Evolutionary conservation across 1,139 yeast species (phyloP).

Genomic region (Tardiomyces digboiensis): DNA sequence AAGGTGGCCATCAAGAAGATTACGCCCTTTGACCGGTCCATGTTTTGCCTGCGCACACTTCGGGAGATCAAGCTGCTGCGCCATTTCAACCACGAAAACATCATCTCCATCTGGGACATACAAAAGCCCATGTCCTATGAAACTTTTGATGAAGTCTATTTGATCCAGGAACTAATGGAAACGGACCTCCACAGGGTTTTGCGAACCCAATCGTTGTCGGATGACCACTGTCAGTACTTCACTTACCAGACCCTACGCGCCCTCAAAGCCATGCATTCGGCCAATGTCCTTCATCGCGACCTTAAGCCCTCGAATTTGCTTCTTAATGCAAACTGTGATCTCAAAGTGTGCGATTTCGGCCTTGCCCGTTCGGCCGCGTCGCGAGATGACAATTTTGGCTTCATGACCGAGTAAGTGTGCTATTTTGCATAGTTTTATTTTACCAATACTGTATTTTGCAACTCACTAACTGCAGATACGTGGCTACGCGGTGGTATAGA

Average conservation of each 20-base stretch:
- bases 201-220: constrained; percentile 72
- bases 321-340: constrained; percentile 85
- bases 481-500: constrained; percentile 95
- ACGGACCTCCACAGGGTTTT: constrained; percentile 90
- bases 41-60: constrained; percentile 85
- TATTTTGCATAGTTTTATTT: too few species aligned
- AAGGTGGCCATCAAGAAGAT: constrained; percentile 94
- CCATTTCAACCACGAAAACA: constrained; percentile 88
- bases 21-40: constrained; percentile 85
- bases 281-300: constrained; percentile 88
- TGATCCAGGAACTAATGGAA: constrained; percentile 94
- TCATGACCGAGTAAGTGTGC: constrained; percentile 87
- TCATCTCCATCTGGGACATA: constrained; percentile 81
- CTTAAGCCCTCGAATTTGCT: constrained; percentile 84
- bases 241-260: constrained; percentile 88
- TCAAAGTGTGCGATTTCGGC: constrained; percentile 93
- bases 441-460: too few species aligned
- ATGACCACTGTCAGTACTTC: constrained; percentile 91
- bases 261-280: constrained; percentile 81
- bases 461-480: too few species aligned
- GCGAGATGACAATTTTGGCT: constrained; percentile 53
- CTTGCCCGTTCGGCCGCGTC: constrained; percentile 58
- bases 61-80: constrained; percentile 82
- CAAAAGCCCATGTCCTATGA: constrained; percentile 79
- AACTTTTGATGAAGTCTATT: constrained; percentile 74